Evolutionary conservation across 129 eudicot species (phyloP).

Genomic region (Arctium lappa): DNA sequence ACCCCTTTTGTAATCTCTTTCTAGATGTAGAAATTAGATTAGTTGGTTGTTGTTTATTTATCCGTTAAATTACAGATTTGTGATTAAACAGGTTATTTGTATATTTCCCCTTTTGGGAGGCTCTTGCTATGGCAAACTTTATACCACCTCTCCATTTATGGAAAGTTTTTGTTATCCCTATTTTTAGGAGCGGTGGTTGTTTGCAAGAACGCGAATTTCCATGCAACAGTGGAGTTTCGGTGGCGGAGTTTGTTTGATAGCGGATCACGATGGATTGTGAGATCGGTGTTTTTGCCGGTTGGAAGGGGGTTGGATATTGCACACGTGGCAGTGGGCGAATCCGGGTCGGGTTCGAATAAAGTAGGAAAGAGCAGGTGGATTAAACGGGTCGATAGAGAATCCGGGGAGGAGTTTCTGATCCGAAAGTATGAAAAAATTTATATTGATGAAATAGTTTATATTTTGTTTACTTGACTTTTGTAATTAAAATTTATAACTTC

Average conservation of each 20-base stretch:
- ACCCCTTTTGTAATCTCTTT: no score
- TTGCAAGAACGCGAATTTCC: conserved; percentile 51
- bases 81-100: no score
- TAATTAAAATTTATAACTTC: not conserved
- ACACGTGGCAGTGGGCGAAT: conserved; percentile 50
- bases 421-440: conserved; percentile 16
- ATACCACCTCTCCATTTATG: no score
- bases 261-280: conserved; percentile 49
- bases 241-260: conserved; percentile 55
- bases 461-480: not conserved
- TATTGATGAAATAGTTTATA: not conserved
- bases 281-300: conserved; percentile 69
- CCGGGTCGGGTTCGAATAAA: conserved; percentile 20
- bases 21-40: no score
- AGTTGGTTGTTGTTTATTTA: no score
- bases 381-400: conserved; percentile 41
- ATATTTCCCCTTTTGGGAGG: no score
- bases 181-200: conserved; percentile 86
- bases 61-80: no score
- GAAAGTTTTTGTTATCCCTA: no score
- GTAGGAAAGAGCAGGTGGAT: conserved; percentile 37
- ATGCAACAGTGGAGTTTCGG: conserved; percentile 35
- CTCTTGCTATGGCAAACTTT: no score
- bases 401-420: conserved; percentile 59
- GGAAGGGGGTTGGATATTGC: conserved; percentile 72